These are phyloP conservation scores for Blastobotrys persicus DNA, from an alignment of 1,139 yeast species.

Conservation along the genomic window DNA sequence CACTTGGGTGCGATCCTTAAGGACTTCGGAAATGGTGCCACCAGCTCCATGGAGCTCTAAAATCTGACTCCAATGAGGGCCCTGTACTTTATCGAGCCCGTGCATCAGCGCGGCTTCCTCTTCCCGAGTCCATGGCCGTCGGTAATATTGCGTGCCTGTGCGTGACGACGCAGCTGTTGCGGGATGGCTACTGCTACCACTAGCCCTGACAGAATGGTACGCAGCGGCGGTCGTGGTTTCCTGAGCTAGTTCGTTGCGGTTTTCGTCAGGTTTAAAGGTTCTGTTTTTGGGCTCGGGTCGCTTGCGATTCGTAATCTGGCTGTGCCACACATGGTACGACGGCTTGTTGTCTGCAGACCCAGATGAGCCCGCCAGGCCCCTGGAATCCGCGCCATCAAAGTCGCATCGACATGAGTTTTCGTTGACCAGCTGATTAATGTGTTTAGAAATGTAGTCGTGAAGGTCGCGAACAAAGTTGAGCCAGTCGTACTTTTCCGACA, in stretches of 20 bases:
- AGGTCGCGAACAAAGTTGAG: slow-evolving; percentile 67
- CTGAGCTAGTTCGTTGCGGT: neutral
- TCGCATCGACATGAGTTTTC: slow-evolving; percentile 1
- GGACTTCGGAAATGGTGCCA: slow-evolving; percentile 76
- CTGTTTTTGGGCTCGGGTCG: neutral
- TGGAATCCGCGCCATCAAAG: neutral
- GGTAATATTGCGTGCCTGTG: slow-evolving; percentile 18
- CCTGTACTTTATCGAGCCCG: slow-evolving; percentile 71
- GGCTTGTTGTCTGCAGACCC: neutral
- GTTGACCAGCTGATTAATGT: slow-evolving; percentile 28
- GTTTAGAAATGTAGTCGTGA: slow-evolving; percentile 72
- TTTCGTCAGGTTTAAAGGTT: neutral
- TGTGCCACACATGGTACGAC: slow-evolving; percentile 6
- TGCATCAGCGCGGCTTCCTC: slow-evolving; percentile 84
- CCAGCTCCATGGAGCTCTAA: slow-evolving; percentile 89
- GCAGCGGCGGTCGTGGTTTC: slow-evolving; percentile 2
- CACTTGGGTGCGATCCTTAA: slow-evolving; percentile 84
- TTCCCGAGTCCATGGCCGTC: slow-evolving; percentile 82
- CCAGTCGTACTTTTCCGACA: slow-evolving; percentile 70
- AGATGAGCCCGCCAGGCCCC: neutral
- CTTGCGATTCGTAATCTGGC: neutral
- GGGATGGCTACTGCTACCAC: neutral
- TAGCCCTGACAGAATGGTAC: neutral
- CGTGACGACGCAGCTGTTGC: neutral
- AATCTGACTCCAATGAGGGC: slow-evolving; percentile 92